Conservation (phyloP, 371 early-diverging fungal species). For the Neoconidiobolus thromboides region DNA sequence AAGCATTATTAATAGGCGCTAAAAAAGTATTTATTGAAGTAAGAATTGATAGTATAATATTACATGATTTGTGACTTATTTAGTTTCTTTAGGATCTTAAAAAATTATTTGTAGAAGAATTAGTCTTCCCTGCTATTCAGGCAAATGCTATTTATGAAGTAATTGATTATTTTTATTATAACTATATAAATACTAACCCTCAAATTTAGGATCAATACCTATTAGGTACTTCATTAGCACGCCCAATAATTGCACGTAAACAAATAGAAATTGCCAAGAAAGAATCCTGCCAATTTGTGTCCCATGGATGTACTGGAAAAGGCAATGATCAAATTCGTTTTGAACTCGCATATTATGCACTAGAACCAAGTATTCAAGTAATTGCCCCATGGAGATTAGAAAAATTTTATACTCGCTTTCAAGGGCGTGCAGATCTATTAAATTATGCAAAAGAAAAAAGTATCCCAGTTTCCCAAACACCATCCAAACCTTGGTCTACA, state of each 20-base stretch:
- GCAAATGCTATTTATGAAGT: conserved; percentile 89
- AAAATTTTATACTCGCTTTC: conserved; percentile 79
- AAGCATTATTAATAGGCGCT: conserved; percentile 86
- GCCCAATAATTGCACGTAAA: conserved; percentile 83
- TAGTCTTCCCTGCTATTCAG: conserved; percentile 83
- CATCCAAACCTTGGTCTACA: conserved; percentile 94
- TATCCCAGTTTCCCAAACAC: conserved; percentile 88
- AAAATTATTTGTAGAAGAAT: conserved; percentile 77
- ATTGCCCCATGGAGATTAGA: conserved; percentile 79
- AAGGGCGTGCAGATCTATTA: conserved; percentile 78
- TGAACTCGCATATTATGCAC: conserved; percentile 91
- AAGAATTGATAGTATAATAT: conserved; percentile 7
- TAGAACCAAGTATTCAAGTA: conserved; percentile 80
- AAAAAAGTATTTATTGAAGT: conserved; percentile 85
- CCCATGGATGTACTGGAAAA: conserved; percentile 97
- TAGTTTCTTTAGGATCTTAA: conserved; percentile 48
- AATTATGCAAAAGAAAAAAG: conserved; percentile 78
- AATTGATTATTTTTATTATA: not conserved
- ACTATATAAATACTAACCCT: not conserved
- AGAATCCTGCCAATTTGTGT: conserved; percentile 82
- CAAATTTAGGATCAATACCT: conserved; percentile 49
- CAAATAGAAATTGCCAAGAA: conserved; percentile 81
- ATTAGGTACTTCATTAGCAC: conserved; percentile 90
- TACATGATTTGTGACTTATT: not conserved
- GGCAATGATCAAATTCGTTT: conserved; percentile 98